Base-by-base conservation (phyloP, 2,329 filamentous ascomycete species). In the Colletotrichum costaricense region DNA sequence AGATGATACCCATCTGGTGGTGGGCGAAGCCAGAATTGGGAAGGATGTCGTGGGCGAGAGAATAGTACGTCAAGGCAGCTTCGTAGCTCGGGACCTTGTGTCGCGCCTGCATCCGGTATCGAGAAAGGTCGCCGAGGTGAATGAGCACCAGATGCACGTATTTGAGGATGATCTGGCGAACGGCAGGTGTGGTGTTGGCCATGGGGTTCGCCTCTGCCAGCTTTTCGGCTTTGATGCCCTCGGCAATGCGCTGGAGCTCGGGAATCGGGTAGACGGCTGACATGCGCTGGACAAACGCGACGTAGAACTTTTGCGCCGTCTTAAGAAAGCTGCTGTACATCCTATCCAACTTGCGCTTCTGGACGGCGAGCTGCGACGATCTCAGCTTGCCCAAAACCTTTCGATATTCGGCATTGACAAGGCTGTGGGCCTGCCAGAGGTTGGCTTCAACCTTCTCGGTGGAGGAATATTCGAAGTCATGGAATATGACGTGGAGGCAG, bases 1-100 rank as follows among this genome's bases (percentile, higher is more conserved):
- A 93, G 72, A 98, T 93, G 46, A 98, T 94, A 46, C 94, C 95
- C 81, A 97, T 91, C 82, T 98, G 97, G 79, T 99, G 96, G 79
- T 97, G 93, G 19, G 95, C 93, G 75, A 92, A 90, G 35, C 96
- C 96, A 58, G 93, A 95, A 22, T 90, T 87, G 3, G 96, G 95
- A 76, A 93, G 89, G 66, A 98, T 88, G 64, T 93, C 91, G 75
- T 92, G 91, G 26, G 97, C 97, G 73, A 98, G 86, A 68, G 90
- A 87, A 82, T 99, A 98, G 82, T 96, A 98, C 12, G 93, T 92
- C 78, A 95, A 88, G 16, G 96, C 95, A 16, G 91, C 91, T 30
- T 93, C 93, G 87, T 94, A 97, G 77, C 93, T 93, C 66, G 92
- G 91, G 75, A 91, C 89, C 81, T 93, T 95, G 56, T 66, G 89